These are phyloP conservation scores for Lophiostoma macrostomum DNA, from an alignment of 495 filamentous ascomycete genomes.

Conservation along the genomic window DNA sequence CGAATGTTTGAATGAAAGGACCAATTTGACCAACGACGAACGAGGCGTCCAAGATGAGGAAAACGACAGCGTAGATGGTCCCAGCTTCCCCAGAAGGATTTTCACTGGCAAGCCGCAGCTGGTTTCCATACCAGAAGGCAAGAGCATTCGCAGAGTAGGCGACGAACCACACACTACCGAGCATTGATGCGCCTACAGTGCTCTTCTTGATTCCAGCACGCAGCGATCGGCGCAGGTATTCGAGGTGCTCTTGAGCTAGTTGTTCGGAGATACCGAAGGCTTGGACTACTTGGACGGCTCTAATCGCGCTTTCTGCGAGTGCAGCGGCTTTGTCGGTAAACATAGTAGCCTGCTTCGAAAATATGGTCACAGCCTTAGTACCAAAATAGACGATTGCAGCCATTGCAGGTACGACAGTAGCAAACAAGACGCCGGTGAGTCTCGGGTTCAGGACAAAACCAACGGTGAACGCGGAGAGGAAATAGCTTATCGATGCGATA, in stretches of 20 bases:
- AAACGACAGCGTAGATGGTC: no score
- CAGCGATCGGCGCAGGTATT: constrained; percentile 34
- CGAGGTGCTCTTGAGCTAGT: constrained; percentile 44
- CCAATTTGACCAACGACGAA: no score
- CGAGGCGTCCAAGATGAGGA: no score
- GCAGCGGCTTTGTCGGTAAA: no score
- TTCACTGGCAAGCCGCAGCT: no score
- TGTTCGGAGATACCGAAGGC: constrained; percentile 49
- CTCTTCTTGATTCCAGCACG: constrained; percentile 35
- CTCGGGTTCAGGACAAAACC: constrained; percentile 51
- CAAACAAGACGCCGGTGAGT: constrained; percentile 46
- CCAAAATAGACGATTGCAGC: constrained; percentile 42
- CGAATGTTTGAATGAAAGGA: no score
- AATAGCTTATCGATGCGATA: constrained; percentile 48
- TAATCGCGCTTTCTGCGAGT: constrained; percentile 51
- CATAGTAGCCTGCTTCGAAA: no score
- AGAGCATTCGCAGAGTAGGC: constrained; percentile 51
- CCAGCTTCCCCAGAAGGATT: no score
- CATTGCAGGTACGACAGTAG: constrained; percentile 45
- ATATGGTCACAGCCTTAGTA: constrained; percentile 24
- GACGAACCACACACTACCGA: constrained; percentile 44
- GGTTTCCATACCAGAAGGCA: constrained; percentile 54
- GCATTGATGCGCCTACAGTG: constrained; percentile 37
- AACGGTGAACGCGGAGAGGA: constrained; percentile 52
- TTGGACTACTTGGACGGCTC: constrained; percentile 51